Conservation (phyloP, 164 flowering plant genomes). For the Kingdonia uniflora region DNA sequence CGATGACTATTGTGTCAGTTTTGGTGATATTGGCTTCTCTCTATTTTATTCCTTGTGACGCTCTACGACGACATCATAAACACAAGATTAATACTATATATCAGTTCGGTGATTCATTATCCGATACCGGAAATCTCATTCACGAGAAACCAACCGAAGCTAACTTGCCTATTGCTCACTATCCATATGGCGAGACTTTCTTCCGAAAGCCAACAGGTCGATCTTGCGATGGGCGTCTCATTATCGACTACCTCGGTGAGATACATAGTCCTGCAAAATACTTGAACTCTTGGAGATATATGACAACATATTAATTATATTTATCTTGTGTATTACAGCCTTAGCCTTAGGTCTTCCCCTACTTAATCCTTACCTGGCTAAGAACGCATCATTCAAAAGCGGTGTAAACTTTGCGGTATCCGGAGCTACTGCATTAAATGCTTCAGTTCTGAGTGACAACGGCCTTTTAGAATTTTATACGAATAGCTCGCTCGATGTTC, state of each 20-base stretch:
- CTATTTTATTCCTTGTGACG: no score
- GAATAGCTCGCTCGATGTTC: constrained; percentile 6
- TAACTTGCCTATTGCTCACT: neutral
- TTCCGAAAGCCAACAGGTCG: constrained; percentile 3
- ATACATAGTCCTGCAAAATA: no score
- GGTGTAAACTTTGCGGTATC: constrained; percentile 18
- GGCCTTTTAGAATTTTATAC: neutral
- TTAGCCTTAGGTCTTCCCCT: constrained; percentile 6
- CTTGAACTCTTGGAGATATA: no score
- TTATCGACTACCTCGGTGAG: constrained; percentile 9
- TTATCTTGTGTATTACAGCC: constrained; percentile 2
- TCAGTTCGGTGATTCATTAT: constrained; percentile 1
- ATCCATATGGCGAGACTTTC: neutral
- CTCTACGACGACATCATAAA: no score
- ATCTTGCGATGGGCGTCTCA: constrained; percentile 7
- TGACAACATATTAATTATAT: no score
- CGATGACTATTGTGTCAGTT: no score
- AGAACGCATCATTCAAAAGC: neutral
- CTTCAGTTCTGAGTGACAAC: neutral
- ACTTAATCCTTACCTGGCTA: constrained; percentile 7
- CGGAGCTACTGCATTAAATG: constrained; percentile 11
- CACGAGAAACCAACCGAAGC: neutral
- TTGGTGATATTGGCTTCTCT: no score
- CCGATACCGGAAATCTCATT: constrained; percentile 1
- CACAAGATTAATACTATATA: constrained; percentile 4